These are phyloP conservation scores for Pseudogymnoascus destructans DNA, from an alignment of 2,329 filamentous ascomycete species.

Conservation along the genomic window DNA sequence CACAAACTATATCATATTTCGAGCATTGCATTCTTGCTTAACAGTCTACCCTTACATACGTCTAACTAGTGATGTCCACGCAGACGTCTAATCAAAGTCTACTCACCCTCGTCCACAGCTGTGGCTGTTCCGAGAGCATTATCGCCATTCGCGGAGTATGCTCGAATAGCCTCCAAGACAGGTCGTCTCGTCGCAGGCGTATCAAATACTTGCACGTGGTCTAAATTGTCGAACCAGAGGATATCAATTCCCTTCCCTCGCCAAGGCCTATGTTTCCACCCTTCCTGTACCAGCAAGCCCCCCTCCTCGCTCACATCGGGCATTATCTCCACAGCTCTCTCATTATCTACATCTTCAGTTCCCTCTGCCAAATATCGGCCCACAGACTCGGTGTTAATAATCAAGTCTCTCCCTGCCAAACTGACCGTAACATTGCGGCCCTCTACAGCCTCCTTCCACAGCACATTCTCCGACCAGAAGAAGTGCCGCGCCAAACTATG, in stretches of 20 bases:
- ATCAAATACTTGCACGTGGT: conserved; percentile 44
- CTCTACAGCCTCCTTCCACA: conserved; percentile 42
- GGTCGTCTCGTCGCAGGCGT: conserved; percentile 23
- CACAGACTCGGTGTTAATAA: conserved; percentile 40
- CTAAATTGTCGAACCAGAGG: conserved; percentile 40
- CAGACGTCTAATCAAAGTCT: not conserved
- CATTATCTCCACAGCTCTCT: conserved; percentile 17
- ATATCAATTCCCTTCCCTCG: conserved; percentile 31
- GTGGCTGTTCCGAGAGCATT: not conserved
- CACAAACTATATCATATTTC: not conserved
- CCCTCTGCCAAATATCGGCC: conserved; percentile 33
- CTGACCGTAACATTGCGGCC: conserved; percentile 33
- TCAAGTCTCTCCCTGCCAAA: conserved; percentile 38
- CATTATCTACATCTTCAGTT: conserved; percentile 9
- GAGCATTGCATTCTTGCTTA: not conserved
- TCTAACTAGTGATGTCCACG: not conserved
- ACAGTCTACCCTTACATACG: not conserved
- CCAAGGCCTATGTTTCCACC: conserved; percentile 24
- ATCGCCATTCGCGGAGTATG: conserved; percentile 14
- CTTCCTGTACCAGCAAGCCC: conserved; percentile 16
- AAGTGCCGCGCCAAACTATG: conserved; percentile 45
- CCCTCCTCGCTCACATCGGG: conserved; percentile 8
- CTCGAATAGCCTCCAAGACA: conserved; percentile 24
- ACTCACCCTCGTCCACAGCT: not conserved
- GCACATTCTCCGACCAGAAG: conserved; percentile 47